Conservation (phyloP, 1,284 basidiomycete species). For the Trichosporon coremiiforme region DNA sequence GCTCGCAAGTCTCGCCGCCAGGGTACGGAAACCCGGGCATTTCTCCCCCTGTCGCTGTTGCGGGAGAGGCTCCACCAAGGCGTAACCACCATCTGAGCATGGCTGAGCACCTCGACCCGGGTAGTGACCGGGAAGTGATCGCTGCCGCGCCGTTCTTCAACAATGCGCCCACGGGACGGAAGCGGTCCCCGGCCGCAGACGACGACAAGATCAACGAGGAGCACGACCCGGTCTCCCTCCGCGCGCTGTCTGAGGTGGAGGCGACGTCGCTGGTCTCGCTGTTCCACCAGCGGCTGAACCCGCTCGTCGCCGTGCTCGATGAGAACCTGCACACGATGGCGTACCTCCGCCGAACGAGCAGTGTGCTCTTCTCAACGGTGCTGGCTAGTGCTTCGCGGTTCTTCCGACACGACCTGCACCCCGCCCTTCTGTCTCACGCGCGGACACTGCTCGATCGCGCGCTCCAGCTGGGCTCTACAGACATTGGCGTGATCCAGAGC, state of each 20-base stretch:
- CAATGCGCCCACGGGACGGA: conserved; percentile 28
- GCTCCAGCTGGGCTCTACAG: conserved; percentile 33
- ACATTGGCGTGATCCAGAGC: conserved; percentile 43
- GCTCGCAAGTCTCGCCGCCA: conserved; percentile 13
- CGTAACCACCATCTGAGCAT: conserved; percentile 33
- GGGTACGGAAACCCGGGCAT: conserved; percentile 8
- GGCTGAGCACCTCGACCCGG: conserved; percentile 39
- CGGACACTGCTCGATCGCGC: conserved; percentile 43
- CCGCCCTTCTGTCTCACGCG: conserved; percentile 38
- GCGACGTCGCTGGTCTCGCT: conserved; percentile 37
- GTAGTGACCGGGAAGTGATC: conserved; percentile 24
- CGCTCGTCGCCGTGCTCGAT: conserved; percentile 40
- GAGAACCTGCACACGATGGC: conserved; percentile 40
- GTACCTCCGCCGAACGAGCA: conserved; percentile 40
- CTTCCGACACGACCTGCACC: conserved; percentile 40
- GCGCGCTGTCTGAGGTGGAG: conserved; percentile 38
- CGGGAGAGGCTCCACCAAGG: background rate
- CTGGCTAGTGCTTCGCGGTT: conserved; percentile 39
- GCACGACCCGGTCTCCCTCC: conserved; percentile 37
- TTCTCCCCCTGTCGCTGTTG: background rate
- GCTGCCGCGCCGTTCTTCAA: conserved; percentile 36
- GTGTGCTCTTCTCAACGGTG: conserved; percentile 43
- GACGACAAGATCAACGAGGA: conserved; percentile 24
- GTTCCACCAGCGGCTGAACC: conserved; percentile 44
- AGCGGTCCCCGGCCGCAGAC: background rate